Base-by-base conservation (phyloP, 1,284 basidiomycete species). In the Leccinum pallidistipes region DNA sequence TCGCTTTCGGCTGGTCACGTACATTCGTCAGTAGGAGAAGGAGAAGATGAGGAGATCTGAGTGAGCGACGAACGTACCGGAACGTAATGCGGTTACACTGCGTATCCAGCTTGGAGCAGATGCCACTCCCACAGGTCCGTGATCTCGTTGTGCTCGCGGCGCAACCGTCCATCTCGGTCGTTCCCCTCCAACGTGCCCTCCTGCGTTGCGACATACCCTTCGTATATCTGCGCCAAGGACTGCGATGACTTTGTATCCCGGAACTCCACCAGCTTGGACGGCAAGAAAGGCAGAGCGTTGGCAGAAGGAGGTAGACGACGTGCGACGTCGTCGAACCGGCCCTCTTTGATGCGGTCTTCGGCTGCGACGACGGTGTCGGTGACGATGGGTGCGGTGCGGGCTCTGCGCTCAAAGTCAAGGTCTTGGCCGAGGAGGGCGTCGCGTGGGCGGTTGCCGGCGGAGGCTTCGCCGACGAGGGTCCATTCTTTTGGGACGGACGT, bases 151-250 rank as follows among this genome's bases (percentile, higher is more conserved):
- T 21, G 21, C 21, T 21, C 21, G 21, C 21, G 21, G 21, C 21
- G 21, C 21, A 21, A 21, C 21, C 21, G 21, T 21, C 21, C 21
- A 21, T 21, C 21, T 21, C 21, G 21, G 21, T 21, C 21, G 21
- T 21, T 21, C 21, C 21, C 21, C 21, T 21, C 21, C 21, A 21
- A 21, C 21, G 21, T 21, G 21, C 21, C 21, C 21, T 21, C 21
- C 21, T 21, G 21, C 21, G 21, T 21, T 21, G 21, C 21, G 21
- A 21, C 21, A 21, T 21, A 21, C 21, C 21, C 90, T 74, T 98
- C 97, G 77, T 99, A 99, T 62, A 98, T 93, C 77, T 99, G 93
- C 7, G 95, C 95, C 38, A 99, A 84, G 0, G 92, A 95, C 75
- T 95, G 91, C 14, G 86, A 81, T 6, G 91, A 94, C 74, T 95